Evolutionary conservation across 345 rosid species (phyloP).

Genomic region (Arabidopsis thaliana): DNA sequence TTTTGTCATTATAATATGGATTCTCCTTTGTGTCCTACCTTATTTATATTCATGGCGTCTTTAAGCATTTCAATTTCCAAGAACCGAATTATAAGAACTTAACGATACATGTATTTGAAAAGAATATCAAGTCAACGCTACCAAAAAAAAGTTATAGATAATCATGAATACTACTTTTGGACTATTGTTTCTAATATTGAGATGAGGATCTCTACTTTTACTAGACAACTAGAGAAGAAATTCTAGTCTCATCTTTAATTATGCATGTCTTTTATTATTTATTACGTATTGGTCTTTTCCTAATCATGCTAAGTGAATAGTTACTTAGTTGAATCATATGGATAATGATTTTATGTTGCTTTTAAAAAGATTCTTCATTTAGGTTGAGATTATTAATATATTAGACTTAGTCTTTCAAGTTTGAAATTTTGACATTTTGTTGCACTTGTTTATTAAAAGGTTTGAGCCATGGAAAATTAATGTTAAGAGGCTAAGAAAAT

Average conservation of each 20-base stretch:
- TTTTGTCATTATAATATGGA: neutral
- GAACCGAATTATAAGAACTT: neutral
- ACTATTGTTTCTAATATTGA: neutral
- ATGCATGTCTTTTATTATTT: neutral
- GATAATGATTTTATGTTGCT: neutral
- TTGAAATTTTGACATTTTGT: neutral
- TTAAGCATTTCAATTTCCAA: neutral
- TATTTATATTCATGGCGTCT: neutral
- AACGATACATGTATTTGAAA: neutral
- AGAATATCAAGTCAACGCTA: neutral
- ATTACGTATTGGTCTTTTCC: neutral
- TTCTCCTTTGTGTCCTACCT: conserved; percentile 7
- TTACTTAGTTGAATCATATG: neutral
- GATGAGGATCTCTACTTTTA: neutral
- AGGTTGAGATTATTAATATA: neutral
- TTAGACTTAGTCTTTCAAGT: neutral
- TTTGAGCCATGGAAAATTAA: neutral
- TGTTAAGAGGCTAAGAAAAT: neutral
- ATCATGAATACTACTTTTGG: neutral
- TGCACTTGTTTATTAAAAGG: too few species aligned
- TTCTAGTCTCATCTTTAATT: neutral
- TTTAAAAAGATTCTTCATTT: neutral
- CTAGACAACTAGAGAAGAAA: neutral
- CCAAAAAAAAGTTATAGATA: neutral
- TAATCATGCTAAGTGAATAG: neutral